A percentile compares a stretch with the other conserved stretches of the same genome.
These are phyloP conservation scores for Apiotrichum brassicae DNA, from an alignment of 1,284 basidiomycete genomes.

Conservation along the genomic window DNA sequence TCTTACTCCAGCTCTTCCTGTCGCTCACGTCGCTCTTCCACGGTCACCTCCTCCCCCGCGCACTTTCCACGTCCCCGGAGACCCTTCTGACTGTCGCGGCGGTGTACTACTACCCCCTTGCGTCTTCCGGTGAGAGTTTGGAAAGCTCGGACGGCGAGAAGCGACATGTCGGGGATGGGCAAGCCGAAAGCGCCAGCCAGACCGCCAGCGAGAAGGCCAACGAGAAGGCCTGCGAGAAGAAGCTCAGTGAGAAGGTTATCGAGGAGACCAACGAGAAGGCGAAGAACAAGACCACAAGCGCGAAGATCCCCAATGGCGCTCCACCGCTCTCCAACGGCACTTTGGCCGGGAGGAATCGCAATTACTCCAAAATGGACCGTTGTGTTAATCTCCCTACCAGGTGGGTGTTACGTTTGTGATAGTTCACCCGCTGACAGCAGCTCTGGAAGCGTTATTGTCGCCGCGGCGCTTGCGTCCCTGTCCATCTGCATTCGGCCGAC, in stretches of 20 bases:
- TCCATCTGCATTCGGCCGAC: conserved; percentile 80
- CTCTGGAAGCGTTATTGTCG: conserved; percentile 35
- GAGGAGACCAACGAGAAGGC: no score
- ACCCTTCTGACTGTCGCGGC: conserved; percentile 76
- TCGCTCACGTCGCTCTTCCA: conserved; percentile 85
- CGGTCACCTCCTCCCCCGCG: conserved; percentile 73
- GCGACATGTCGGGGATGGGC: no score
- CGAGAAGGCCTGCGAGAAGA: no score
- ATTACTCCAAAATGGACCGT: conserved; percentile 2
- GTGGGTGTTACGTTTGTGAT: neutral
- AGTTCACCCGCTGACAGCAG: neutral
- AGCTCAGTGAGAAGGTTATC: no score
- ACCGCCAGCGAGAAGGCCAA: no score
- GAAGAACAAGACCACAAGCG: no score
- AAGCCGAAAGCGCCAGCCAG: no score
- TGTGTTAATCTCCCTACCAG: neutral
- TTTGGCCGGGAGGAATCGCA: no score
- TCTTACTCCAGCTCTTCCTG: conserved; percentile 61
- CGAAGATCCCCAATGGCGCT: no score
- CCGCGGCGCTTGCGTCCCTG: conserved; percentile 59
- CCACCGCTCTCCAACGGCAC: no score
- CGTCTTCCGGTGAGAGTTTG: no score
- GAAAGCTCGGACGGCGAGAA: no score
- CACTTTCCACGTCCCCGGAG: conserved; percentile 89
- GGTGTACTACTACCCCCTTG: conserved; percentile 66